Evolutionary conservation across 2,329 filamentous ascomycete genomes (phyloP), one percentile per base, ranked within the genome.

Genomic region (Microsporum canis): DNA sequence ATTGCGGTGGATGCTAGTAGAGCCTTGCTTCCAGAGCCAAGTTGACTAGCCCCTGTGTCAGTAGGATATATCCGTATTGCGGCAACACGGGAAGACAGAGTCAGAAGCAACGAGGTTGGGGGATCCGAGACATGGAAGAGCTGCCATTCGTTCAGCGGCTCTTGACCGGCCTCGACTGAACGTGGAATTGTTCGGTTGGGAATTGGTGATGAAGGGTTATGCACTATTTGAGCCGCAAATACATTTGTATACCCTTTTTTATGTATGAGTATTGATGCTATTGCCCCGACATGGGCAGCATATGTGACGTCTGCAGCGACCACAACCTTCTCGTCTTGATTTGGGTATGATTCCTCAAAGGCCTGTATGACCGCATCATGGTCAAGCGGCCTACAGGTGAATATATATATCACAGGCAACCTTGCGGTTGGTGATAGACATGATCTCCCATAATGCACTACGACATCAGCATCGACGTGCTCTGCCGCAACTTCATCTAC

Each of bases 401-500:
- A 97, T 62, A 96, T 85, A 71, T 96, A 91, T 57, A 96, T 84
- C 27, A 96, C 91, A 0, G 92, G 91, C 59, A 97, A 76, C 60
- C 91, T 80, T 8, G 88, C 88, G 0, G 92, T 95, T 0, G 92
- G 92, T 5, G 91, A 96, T 29, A 99, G 79, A 70, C 94, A 99
- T 0, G 92, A 88, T 59, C 94, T 82, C 2, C 94, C 94, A 68
- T 97, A 99, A 72, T 99, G 94, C 12, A 99, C 87, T 0, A 97
- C 88, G 0, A 91, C 89, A 64, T 97, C 88, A 5, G 94, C 91
- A 68, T 90, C 82, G 14, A 90, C 88, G 72, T 99, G 94, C 72
- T 99, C 91, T 1, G 94, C 94, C 0, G 94, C 94, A 45, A 97
- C 87, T 76, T 99, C 94, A 70, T 99, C 94, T 17, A 97, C 91